Percentiles rank a stretch among this genome's conserved stretches.
Conservation (phyloP, 495 filamentous ascomycete genomes). For the Trichoderma gamsii region DNA sequence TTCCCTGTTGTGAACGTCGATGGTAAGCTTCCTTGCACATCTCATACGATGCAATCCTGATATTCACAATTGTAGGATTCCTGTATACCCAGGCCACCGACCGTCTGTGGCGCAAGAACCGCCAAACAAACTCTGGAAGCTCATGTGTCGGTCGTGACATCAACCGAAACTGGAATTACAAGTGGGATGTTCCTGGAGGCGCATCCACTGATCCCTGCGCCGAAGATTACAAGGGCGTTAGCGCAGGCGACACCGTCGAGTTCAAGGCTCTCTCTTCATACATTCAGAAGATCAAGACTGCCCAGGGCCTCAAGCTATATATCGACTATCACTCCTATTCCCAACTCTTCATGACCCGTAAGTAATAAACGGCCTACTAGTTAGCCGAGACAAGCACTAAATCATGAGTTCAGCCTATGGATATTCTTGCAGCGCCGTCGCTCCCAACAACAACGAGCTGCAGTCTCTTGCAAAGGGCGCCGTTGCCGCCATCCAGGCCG, state of each 20-base stretch:
- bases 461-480: slow-evolving; percentile 32
- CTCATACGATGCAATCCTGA: slow-evolving; percentile 7
- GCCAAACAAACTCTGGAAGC: slow-evolving; percentile 37
- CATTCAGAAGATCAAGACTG: slow-evolving; percentile 31
- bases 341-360: slow-evolving; percentile 41
- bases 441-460: slow-evolving; percentile 44
- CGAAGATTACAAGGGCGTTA: slow-evolving; percentile 48
- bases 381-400: slow-evolving; percentile 18
- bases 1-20: slow-evolving; percentile 59
- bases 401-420: slow-evolving; percentile 27
- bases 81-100: slow-evolving; percentile 54
- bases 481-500: slow-evolving; percentile 37
- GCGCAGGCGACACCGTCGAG: slow-evolving; percentile 31
- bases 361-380: slow-evolving; percentile 16
- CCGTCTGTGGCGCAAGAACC: slow-evolving; percentile 62
- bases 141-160: slow-evolving; percentile 53
- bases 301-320: slow-evolving; percentile 50
- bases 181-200: slow-evolving; percentile 45
- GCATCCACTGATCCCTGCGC: slow-evolving; percentile 48
- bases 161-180: slow-evolving; percentile 58
- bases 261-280: slow-evolving; percentile 27
- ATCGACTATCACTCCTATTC: slow-evolving; percentile 58
- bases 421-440: slow-evolving; percentile 32
- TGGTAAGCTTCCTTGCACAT: slow-evolving; percentile 29
- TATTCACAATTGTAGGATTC: slow-evolving; percentile 38